These are phyloP conservation scores for Leccinellum luteum DNA, from an alignment of 768 basidiomycete species.

Conservation along the genomic window DNA sequence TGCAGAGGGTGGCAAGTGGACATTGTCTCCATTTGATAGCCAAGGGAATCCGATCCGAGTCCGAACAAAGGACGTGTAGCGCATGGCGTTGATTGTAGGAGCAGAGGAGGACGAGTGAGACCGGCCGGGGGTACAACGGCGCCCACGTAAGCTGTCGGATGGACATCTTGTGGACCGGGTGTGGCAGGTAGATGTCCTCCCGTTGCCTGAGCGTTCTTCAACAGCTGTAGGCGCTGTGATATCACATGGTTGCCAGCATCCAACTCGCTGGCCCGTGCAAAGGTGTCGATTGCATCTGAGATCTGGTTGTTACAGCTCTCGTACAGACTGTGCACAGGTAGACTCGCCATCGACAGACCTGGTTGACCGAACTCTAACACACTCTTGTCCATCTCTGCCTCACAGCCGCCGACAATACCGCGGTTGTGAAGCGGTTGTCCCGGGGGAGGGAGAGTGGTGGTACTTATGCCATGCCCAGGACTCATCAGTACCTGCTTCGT, in stretches of 20 bases:
- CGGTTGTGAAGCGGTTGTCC: constrained; percentile 4
- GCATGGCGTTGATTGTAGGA: constrained; percentile 46
- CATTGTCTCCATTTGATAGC: constrained; percentile 36
- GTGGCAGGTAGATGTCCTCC: constrained; percentile 79
- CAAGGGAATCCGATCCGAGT: constrained; percentile 67
- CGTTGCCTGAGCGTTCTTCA: constrained; percentile 76
- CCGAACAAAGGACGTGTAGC: constrained; percentile 47
- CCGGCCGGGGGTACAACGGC: constrained; percentile 70
- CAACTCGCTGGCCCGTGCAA: constrained; percentile 90
- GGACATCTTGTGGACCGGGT: constrained; percentile 92
- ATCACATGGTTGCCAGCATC: constrained; percentile 85
- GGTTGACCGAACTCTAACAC: constrained; percentile 77
- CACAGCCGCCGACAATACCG: not conserved
- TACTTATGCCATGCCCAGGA: constrained; percentile 23
- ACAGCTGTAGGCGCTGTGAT: constrained; percentile 70
- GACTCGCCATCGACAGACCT: constrained; percentile 70
- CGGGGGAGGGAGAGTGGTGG: constrained; percentile 34
- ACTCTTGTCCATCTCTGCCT: constrained; percentile 63
- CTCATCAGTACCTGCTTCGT: constrained; percentile 22
- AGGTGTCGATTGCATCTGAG: constrained; percentile 97
- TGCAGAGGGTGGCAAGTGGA: constrained; percentile 57
- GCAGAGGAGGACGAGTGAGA: constrained; percentile 63
- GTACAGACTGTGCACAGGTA: constrained; percentile 52
- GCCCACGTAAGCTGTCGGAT: constrained; percentile 90
- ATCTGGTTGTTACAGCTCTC: constrained; percentile 99